These are phyloP conservation scores for Saccharomycopsis capsularis DNA, from an alignment of 805 yeast species.

Conservation along the genomic window DNA sequence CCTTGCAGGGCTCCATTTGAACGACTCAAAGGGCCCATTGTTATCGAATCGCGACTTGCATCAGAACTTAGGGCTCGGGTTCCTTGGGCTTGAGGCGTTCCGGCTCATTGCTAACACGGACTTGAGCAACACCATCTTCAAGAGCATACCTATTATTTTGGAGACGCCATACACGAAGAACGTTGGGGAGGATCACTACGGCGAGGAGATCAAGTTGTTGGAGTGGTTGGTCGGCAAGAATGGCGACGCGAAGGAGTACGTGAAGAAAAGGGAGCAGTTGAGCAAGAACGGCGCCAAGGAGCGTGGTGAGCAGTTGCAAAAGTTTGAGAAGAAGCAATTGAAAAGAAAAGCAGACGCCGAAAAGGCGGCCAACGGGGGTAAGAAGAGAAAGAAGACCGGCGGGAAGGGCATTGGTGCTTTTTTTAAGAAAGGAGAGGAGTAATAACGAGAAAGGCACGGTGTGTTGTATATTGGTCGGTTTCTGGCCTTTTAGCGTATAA, in stretches of 20 bases:
- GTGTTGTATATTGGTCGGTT: no score
- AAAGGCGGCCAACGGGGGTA: neutral
- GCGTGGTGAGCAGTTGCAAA: slow-evolving; percentile 7
- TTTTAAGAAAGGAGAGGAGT: no score
- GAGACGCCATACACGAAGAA: slow-evolving; percentile 62
- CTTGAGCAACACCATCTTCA: slow-evolving; percentile 49
- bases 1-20: slow-evolving; percentile 75
- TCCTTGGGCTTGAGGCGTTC: slow-evolving; percentile 80
- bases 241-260: slow-evolving; percentile 35
- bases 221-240: slow-evolving; percentile 69
- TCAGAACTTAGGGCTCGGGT: slow-evolving; percentile 84
- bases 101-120: slow-evolving; percentile 71
- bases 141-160: slow-evolving; percentile 67
- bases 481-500: no score
- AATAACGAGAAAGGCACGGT: no score
- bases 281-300: slow-evolving; percentile 7
- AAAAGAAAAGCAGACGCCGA: slow-evolving; percentile 6
- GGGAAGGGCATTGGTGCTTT: neutral
- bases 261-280: slow-evolving; percentile 3
- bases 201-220: slow-evolving; percentile 72
- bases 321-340: slow-evolving; percentile 10
- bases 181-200: slow-evolving; percentile 62
- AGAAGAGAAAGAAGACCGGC: neutral
- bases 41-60: slow-evolving; percentile 89
- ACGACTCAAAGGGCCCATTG: slow-evolving; percentile 91